A percentile compares a stretch with the other conserved stretches of the same genome.
These are phyloP conservation scores for Pseudozyma thailandica DNA, from an alignment of 1,284 basidiomycete species.

Conservation along the genomic window DNA sequence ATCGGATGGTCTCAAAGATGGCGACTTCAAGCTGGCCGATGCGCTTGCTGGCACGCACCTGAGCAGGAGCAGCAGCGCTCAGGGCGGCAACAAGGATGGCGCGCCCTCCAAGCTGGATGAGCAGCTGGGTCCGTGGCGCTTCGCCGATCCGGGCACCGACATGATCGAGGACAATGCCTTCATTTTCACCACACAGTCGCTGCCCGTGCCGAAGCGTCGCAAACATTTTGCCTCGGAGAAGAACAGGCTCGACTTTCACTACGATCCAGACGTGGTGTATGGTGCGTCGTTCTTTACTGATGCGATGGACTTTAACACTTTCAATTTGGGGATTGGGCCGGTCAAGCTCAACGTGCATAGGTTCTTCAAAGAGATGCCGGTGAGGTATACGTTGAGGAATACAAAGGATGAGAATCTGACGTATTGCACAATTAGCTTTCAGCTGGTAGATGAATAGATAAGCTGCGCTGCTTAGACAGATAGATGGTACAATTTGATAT, in stretches of 20 bases:
- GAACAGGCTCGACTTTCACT: conserved; percentile 62
- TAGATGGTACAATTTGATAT: background rate
- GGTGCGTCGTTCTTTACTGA: conserved; percentile 62
- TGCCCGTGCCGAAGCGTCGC: conserved; percentile 67
- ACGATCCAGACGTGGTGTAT: conserved; percentile 67
- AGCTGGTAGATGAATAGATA: conserved; percentile 67
- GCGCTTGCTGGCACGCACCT: conserved; percentile 45
- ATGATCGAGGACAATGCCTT: conserved; percentile 70
- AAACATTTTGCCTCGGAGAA: conserved; percentile 67
- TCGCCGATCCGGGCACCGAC: conserved; percentile 67
- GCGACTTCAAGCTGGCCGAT: conserved; percentile 64
- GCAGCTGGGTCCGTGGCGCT: conserved; percentile 69
- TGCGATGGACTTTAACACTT: conserved; percentile 63
- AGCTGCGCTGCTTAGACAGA: background rate
- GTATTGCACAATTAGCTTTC: conserved; percentile 69
- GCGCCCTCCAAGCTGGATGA: conserved; percentile 50
- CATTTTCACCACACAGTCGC: conserved; percentile 67
- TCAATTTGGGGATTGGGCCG: conserved; percentile 60
- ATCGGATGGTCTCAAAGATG: conserved; percentile 56
- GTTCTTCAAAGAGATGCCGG: conserved; percentile 68
- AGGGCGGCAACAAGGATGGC: conserved; percentile 1
- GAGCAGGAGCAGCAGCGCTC: conserved; percentile 15
- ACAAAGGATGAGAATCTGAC: conserved; percentile 67
- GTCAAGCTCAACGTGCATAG: conserved; percentile 55
- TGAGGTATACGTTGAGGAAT: conserved; percentile 69